These are phyloP conservation scores for Metschnikowia amazonensis DNA, from an alignment of 805 yeast species.

Conservation along the genomic window DNA sequence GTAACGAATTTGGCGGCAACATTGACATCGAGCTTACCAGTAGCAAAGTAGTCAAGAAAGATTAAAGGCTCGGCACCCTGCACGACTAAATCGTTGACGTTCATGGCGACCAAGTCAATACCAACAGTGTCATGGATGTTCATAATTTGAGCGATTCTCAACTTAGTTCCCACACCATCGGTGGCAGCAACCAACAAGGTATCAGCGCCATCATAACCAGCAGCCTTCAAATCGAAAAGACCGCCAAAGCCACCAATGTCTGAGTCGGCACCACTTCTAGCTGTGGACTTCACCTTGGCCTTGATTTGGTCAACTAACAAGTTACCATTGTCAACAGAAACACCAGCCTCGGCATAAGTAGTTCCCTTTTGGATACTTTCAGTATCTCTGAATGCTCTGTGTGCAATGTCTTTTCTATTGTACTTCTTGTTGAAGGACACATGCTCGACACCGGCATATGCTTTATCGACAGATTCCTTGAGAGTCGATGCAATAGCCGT, in stretches of 20 bases:
- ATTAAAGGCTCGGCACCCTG: slow-evolving; percentile 98
- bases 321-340: slow-evolving; percentile 95
- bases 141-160: slow-evolving; percentile 88
- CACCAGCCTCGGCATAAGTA: slow-evolving; percentile 96
- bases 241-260: slow-evolving; percentile 99
- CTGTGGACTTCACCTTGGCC: slow-evolving; percentile 84
- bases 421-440: slow-evolving; percentile 73
- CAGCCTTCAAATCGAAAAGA: slow-evolving; percentile 80
- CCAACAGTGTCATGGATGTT: slow-evolving; percentile 96
- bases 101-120: slow-evolving; percentile 98
- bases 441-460: slow-evolving; percentile 78
- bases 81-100: slow-evolving; percentile 93
- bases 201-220: slow-evolving; percentile 78
- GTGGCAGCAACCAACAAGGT: slow-evolving; percentile 95
- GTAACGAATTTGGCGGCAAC: slow-evolving; percentile 84
- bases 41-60: slow-evolving; percentile 94
- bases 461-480: slow-evolving; percentile 76
- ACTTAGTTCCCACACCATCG: slow-evolving; percentile 98
- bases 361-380: slow-evolving; percentile 37
- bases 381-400: slow-evolving; percentile 78
- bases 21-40: slow-evolving; percentile 81
- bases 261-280: slow-evolving; percentile 94
- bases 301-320: slow-evolving; percentile 85
- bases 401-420: slow-evolving; percentile 91
- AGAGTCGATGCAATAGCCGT: slow-evolving; percentile 79